A percentile compares a stretch with the other conserved stretches of the same genome.
Evolutionary conservation across 495 filamentous ascomycete genomes (phyloP).

Genomic region (Penicillium canariense): DNA sequence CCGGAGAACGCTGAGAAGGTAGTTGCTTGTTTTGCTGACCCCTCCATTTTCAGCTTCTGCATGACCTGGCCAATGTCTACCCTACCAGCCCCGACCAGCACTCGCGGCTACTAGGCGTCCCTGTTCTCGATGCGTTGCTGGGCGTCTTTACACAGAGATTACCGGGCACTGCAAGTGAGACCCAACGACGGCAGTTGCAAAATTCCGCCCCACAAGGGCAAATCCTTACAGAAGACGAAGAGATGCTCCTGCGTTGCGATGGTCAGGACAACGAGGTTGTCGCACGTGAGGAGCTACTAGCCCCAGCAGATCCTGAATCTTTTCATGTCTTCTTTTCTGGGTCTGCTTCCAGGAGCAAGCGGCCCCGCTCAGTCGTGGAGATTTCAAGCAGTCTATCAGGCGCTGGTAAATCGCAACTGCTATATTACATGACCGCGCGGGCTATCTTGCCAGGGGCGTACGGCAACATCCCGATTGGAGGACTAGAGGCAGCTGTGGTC

Average conservation of each 20-base stretch:
- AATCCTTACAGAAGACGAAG: conserved; percentile 13
- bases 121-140: conserved; percentile 49
- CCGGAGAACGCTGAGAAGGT: not conserved
- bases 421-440: conserved; percentile 64
- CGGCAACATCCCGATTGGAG: conserved; percentile 32
- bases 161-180: not conserved
- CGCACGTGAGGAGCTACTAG: conserved; percentile 1
- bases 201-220: not conserved
- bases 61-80: conserved; percentile 35
- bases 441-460: conserved; percentile 53
- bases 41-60: conserved; percentile 44
- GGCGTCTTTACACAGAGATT: conserved; percentile 38
- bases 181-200: conserved; percentile 6
- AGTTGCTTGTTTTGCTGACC: not conserved
- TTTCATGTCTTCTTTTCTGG: conserved; percentile 11
- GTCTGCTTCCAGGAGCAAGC: conserved; percentile 19
- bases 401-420: conserved; percentile 62
- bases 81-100: conserved; percentile 9
- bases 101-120: conserved; percentile 36
- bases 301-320: conserved; percentile 2
- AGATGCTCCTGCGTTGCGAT: conserved; percentile 15
- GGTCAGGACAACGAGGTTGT: not conserved
- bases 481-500: conserved; percentile 59
- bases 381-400: conserved; percentile 53
- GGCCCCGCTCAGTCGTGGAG: conserved; percentile 50